Conservation (phyloP, 768 basidiomycete species). For the Cystobasidium tubakii region DNA sequence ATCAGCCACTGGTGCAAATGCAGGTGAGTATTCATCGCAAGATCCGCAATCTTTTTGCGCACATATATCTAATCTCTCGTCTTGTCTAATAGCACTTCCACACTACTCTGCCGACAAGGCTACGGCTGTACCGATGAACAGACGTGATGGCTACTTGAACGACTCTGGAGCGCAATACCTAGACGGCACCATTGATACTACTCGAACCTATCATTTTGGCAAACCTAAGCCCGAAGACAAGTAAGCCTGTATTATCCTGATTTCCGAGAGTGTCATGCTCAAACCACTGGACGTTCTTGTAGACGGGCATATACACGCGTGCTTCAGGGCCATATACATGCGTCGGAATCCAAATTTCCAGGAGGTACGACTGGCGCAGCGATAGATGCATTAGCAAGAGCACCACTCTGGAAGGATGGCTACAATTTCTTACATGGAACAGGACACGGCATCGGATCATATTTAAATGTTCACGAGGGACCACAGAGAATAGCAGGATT, state of each 20-base stretch:
- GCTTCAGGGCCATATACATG: slow-evolving; percentile 93
- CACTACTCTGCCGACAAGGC: slow-evolving; percentile 77
- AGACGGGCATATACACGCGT: slow-evolving; percentile 90
- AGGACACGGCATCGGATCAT: slow-evolving; percentile 82
- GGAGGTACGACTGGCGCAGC: slow-evolving; percentile 68
- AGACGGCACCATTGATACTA: slow-evolving; percentile 41
- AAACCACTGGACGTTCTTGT: neutral
- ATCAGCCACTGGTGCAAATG: slow-evolving; percentile 81
- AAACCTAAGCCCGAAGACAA: slow-evolving; percentile 4
- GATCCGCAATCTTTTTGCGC: too few relatives aligned
- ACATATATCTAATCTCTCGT: too few relatives aligned
- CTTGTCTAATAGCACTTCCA: slow-evolving; percentile 61
- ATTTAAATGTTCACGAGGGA: slow-evolving; percentile 55
- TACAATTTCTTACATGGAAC: slow-evolving; percentile 66
- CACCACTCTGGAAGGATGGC: slow-evolving; percentile 42
- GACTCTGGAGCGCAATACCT: slow-evolving; percentile 69
- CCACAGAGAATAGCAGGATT: slow-evolving; percentile 31
- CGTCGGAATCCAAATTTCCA: slow-evolving; percentile 84
- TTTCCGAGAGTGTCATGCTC: neutral
- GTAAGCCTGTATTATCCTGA: slow-evolving; percentile 6
- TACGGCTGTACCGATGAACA: slow-evolving; percentile 66
- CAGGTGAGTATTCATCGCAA: slow-evolving; percentile 45
- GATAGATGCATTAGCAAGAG: slow-evolving; percentile 42
- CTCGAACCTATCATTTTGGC: slow-evolving; percentile 36
- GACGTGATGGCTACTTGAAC: slow-evolving; percentile 78